phyloP scores from a whole-genome alignment of 208 protist genomes.

The Strigomonas oncopelti region DNA sequence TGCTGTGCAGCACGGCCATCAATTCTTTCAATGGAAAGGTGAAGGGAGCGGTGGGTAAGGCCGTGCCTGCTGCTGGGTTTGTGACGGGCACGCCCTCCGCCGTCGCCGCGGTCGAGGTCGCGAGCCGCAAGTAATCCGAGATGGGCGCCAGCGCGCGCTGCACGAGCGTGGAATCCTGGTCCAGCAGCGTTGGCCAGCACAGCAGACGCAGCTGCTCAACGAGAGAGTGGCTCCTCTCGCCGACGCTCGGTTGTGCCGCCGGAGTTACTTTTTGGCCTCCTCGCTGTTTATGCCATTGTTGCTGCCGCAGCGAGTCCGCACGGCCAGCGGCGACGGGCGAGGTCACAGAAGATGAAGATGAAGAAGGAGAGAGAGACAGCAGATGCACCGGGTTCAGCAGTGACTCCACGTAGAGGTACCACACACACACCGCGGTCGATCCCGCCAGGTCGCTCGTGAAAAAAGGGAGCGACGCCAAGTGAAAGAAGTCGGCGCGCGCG shows the following conservation, averaged over 20 bases:
- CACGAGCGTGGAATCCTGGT: constrained; percentile 34
- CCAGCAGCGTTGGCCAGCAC: constrained; percentile 41
- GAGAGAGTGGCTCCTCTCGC: not conserved
- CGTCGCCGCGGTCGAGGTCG: not conserved
- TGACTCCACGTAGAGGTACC: constrained; percentile 10
- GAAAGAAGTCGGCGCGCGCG: constrained; percentile 15
- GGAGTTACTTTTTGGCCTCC: not conserved
- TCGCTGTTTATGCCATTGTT: not conserved
- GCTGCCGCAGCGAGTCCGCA: too few species aligned
- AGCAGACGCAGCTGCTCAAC: constrained; percentile 43
- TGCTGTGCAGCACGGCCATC: constrained; percentile 30
- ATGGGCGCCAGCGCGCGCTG: constrained; percentile 21
- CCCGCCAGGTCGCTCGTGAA: not conserved
- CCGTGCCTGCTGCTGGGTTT: not conserved
- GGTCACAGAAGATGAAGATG: too few species aligned
- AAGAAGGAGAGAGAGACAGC: not conserved
- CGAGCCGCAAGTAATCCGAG: not conserved
- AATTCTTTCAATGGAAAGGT: constrained; percentile 24
- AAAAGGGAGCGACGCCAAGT: not conserved
- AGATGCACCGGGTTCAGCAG: not conserved
- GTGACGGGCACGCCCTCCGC: not conserved
- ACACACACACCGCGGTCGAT: not conserved
- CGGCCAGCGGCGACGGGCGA: too few species aligned
- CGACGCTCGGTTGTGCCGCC: not conserved
- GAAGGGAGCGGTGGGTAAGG: not conserved